Percentiles rank a stretch among this genome's conserved stretches.
phyloP scores from a whole-genome alignment of 2,329 filamentous ascomycete genomes.

The Tolypocladium tropicale region DNA sequence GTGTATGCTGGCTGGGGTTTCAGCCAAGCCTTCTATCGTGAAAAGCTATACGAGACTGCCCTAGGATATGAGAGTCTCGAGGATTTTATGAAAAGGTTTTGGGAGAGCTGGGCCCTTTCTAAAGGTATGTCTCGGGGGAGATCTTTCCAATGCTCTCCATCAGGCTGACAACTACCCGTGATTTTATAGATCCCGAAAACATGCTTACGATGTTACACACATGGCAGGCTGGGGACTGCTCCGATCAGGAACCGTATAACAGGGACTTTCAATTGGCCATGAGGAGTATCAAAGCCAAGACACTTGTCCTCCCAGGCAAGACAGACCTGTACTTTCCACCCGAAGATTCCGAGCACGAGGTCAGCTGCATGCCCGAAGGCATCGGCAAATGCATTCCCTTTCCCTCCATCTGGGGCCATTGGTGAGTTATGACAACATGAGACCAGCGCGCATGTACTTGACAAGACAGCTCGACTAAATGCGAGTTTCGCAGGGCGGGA shows the following conservation, averaged over 20 bases:
- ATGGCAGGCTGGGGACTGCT: constrained; percentile 67
- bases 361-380: constrained; percentile 32
- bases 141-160: background rate
- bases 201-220: constrained; percentile 66
- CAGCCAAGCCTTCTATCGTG: constrained; percentile 66
- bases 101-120: constrained; percentile 63
- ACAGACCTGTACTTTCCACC: constrained; percentile 77
- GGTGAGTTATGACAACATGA: constrained; percentile 11
- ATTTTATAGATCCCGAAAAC: constrained; percentile 54
- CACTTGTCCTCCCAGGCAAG: constrained; percentile 58
- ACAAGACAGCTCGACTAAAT: background rate
- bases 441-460: background rate
- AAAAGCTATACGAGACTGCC: constrained; percentile 53
- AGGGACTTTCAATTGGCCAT: constrained; percentile 56
- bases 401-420: constrained; percentile 33
- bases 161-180: constrained; percentile 7
- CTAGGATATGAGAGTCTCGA: constrained; percentile 60
- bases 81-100: constrained; percentile 65
- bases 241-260: constrained; percentile 57
- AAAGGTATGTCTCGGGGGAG: constrained; percentile 29
- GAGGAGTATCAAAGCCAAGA: constrained; percentile 60
- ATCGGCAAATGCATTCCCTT: constrained; percentile 24
- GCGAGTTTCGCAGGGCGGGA: constrained; percentile 35
- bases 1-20: constrained; percentile 79
- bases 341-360: constrained; percentile 68